phyloP scores from a whole-genome alignment of 2,329 filamentous ascomycete species.

The Aspergillus tanneri region DNA sequence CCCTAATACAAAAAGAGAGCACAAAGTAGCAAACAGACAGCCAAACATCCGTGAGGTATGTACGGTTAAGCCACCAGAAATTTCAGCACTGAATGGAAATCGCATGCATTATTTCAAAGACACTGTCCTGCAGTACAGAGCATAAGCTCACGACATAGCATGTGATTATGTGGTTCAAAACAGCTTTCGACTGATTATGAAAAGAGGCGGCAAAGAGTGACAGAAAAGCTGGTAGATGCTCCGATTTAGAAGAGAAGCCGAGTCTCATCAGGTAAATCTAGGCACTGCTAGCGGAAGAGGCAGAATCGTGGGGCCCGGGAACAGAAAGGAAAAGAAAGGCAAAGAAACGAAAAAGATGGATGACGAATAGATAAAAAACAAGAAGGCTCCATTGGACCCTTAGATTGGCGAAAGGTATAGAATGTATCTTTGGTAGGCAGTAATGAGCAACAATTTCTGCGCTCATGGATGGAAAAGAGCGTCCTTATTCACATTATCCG shows the following conservation, averaged over 20 bases:
- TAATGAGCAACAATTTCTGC: too few species aligned
- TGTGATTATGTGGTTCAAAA: neutral
- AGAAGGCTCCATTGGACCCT: too few species aligned
- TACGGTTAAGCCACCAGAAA: neutral
- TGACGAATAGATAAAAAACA: too few species aligned
- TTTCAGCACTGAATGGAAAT: neutral
- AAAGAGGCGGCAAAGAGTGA: slow-evolving; percentile 2
- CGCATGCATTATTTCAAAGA: neutral
- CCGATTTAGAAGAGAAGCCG: neutral
- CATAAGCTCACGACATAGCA: slow-evolving; percentile 3
- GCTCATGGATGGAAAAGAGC: slow-evolving; percentile 15
- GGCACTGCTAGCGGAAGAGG: neutral
- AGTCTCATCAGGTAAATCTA: neutral
- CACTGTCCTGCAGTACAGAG: slow-evolving; percentile 18
- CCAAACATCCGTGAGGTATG: neutral
- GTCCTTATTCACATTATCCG: slow-evolving; percentile 37
- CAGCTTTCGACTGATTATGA: neutral
- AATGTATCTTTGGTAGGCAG: too few species aligned
- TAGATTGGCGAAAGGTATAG: too few species aligned
- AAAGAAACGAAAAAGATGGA: neutral
- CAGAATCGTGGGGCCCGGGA: neutral
- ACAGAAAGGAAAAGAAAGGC: neutral
- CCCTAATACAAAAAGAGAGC: neutral
- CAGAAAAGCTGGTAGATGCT: neutral
- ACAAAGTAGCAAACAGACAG: neutral